These are phyloP conservation scores for Rhynchosporium secalis DNA, from an alignment of 2,329 filamentous ascomycete species.

Conservation along the genomic window DNA sequence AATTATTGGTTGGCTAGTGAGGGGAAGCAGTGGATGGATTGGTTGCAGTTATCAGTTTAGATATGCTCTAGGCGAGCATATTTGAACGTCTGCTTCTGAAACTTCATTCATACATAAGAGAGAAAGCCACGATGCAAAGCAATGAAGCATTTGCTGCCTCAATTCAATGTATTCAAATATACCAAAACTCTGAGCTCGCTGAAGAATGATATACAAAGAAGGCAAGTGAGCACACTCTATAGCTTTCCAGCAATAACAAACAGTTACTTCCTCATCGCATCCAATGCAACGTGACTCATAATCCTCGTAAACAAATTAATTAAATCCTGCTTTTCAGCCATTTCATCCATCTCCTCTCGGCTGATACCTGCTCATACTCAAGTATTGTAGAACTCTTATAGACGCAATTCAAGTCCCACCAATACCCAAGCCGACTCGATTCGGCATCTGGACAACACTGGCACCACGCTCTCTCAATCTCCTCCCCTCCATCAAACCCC, in stretches of 20 bases:
- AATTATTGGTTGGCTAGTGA: not conserved
- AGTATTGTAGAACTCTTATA: not conserved
- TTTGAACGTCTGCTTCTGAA: too few species aligned
- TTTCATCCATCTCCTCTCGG: not conserved
- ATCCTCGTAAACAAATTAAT: constrained; percentile 5
- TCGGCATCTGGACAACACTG: constrained; percentile 33
- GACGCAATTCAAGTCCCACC: constrained; percentile 3
- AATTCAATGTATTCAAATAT: too few species aligned
- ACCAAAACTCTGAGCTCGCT: too few species aligned
- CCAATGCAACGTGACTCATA: constrained; percentile 10
- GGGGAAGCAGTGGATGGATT: constrained; percentile 1
- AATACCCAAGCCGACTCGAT: constrained; percentile 22
- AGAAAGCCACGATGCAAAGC: not conserved
- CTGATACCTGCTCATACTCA: not conserved
- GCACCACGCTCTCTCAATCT: constrained; percentile 73
- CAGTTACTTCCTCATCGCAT: not conserved
- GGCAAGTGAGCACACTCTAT: too few species aligned
- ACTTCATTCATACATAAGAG: constrained; percentile 1
- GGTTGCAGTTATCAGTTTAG: constrained; percentile 1
- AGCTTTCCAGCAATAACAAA: too few species aligned
- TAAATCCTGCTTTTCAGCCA: not conserved
- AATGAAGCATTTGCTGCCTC: too few species aligned
- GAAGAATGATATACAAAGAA: too few species aligned
- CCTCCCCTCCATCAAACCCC: constrained; percentile 92
- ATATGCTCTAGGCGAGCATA: too few species aligned